phyloP scores from a whole-genome alignment of 2,329 filamentous ascomycete species.

The Aspergillus udagawae region DNA sequence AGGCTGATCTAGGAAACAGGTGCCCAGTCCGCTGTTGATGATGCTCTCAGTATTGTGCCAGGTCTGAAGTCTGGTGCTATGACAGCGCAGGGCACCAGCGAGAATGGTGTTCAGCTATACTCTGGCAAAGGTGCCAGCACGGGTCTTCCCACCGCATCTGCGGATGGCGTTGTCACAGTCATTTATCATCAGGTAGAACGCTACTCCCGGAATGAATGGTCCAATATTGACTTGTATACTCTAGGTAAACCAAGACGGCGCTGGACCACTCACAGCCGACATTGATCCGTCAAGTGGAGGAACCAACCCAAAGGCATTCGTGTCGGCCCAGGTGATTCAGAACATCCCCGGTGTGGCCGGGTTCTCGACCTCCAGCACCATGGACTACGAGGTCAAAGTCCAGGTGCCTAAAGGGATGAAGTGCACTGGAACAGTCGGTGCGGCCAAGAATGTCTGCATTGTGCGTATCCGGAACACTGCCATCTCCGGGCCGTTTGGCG shows the following conservation, averaged over 20 bases:
- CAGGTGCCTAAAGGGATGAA: slow-evolving; percentile 66
- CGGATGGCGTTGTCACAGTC: slow-evolving; percentile 60
- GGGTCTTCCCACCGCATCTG: slow-evolving; percentile 59
- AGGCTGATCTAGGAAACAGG: background rate
- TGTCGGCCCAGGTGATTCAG: slow-evolving; percentile 55
- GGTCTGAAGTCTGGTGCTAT: slow-evolving; percentile 47
- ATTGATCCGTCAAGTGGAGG: slow-evolving; percentile 63
- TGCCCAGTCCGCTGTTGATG: slow-evolving; percentile 5
- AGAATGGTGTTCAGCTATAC: slow-evolving; percentile 52
- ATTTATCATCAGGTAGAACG: slow-evolving; percentile 55
- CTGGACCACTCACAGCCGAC: slow-evolving; percentile 58
- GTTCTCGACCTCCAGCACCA: slow-evolving; percentile 56
- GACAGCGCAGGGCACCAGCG: slow-evolving; percentile 44
- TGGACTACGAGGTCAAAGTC: slow-evolving; percentile 62
- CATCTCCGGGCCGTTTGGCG: slow-evolving; percentile 63
- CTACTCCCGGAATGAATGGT: background rate
- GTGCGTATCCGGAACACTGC: slow-evolving; percentile 61
- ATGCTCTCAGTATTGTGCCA: slow-evolving; percentile 7
- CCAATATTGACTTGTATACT: background rate
- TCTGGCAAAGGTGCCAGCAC: slow-evolving; percentile 51
- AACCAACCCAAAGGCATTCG: slow-evolving; percentile 57
- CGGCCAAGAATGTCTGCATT: slow-evolving; percentile 60
- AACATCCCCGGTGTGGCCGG: slow-evolving; percentile 61
- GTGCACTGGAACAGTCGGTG: slow-evolving; percentile 57
- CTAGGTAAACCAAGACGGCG: slow-evolving; percentile 65